Percentiles rank a stretch among this genome's conserved stretches.
These are phyloP conservation scores for Colletotrichum brevisporum DNA, from an alignment of 2,329 filamentous ascomycete genomes.

Conservation along the genomic window DNA sequence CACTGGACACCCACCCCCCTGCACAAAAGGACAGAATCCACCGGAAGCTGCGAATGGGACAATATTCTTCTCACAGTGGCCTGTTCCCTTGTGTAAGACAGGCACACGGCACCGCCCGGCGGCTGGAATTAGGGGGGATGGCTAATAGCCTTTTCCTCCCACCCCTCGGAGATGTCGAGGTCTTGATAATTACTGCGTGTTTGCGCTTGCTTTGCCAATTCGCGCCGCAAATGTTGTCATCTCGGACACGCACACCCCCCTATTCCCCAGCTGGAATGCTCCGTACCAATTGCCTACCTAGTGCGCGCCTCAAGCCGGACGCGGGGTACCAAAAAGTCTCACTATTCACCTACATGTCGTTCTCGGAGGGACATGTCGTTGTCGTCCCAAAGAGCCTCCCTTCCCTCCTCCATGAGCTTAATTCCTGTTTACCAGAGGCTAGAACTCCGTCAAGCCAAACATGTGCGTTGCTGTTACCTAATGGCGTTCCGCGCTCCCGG, in stretches of 20 bases:
- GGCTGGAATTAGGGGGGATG: too few species aligned
- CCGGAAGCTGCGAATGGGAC: background rate
- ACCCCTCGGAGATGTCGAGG: constrained; percentile 24
- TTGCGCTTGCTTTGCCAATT: background rate
- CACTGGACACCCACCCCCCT: too few species aligned
- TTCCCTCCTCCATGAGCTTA: background rate
- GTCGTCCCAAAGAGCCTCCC: constrained; percentile 18
- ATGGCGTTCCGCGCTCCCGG: background rate
- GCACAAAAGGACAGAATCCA: constrained; percentile 1
- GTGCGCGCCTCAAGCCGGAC: background rate
- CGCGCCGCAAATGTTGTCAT: constrained; percentile 3
- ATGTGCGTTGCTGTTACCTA: constrained; percentile 19
- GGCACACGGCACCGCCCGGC: background rate
- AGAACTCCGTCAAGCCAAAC: background rate
- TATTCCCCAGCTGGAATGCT: too few species aligned
- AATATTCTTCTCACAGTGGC: background rate
- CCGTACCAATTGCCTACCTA: background rate
- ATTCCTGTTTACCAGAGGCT: background rate
- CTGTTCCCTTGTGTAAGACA: background rate
- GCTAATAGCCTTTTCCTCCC: background rate
- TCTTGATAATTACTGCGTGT: background rate
- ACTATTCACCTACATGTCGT: background rate
- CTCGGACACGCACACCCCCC: background rate
- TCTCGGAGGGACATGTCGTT: constrained; percentile 12
- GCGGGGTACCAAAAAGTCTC: background rate